Evolutionary conservation across 2,329 filamentous ascomycete genomes (phyloP).

Genomic region (Apiospora malaysiana): DNA sequence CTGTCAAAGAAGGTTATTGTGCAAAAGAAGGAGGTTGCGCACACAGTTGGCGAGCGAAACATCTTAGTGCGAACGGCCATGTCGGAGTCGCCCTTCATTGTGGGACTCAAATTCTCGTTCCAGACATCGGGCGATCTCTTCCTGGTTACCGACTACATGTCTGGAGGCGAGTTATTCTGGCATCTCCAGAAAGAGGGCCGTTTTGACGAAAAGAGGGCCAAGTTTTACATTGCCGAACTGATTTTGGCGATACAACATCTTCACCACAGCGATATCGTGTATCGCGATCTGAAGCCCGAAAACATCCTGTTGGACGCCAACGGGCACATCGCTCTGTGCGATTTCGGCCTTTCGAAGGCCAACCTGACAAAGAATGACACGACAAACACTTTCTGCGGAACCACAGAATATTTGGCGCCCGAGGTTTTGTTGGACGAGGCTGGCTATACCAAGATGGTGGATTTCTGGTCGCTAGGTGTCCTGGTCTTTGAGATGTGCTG

Average conservation of each 20-base stretch:
- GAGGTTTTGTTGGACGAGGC: slow-evolving; percentile 95
- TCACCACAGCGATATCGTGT: slow-evolving; percentile 96
- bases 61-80: slow-evolving; percentile 96
- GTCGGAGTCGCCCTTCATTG: slow-evolving; percentile 95
- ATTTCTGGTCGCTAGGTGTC: slow-evolving; percentile 98
- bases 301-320: slow-evolving; percentile 97
- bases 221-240: slow-evolving; percentile 98
- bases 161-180: slow-evolving; percentile 97
- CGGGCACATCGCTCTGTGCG: slow-evolving; percentile 95
- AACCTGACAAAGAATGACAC: slow-evolving; percentile 97
- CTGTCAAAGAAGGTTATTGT: slow-evolving; percentile 99
- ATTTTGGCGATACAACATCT: slow-evolving; percentile 95
- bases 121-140: slow-evolving; percentile 97
- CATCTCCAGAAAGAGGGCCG: slow-evolving; percentile 96
- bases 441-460: slow-evolving; percentile 99
- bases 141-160: slow-evolving; percentile 99
- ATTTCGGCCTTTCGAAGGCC: slow-evolving; percentile 96
- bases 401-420: slow-evolving; percentile 94
- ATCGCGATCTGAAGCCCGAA: slow-evolving; percentile 95
- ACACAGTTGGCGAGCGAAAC: slow-evolving; percentile 95
- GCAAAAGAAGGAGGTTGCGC: slow-evolving; percentile 98
- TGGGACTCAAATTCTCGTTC: slow-evolving; percentile 97
- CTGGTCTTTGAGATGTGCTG: slow-evolving; percentile 99
- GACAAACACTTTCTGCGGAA: slow-evolving; percentile 98
- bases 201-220: slow-evolving; percentile 92